Conservation (phyloP, 306 rosid genomes). For the Leucaena leucocephala region DNA sequence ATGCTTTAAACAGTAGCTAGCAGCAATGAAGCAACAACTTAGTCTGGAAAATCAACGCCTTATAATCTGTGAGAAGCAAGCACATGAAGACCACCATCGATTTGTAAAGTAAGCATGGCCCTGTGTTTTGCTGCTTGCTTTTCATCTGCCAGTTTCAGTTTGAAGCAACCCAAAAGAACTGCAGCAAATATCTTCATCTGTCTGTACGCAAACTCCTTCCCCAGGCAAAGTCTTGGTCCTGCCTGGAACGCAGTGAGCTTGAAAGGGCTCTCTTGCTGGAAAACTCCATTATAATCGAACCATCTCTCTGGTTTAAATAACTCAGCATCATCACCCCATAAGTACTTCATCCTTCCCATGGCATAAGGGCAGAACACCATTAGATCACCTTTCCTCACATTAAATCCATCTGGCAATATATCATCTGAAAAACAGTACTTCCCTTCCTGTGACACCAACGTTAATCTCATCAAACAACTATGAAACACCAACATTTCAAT, state of each 20-base stretch:
- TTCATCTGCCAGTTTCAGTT: constrained; percentile 47
- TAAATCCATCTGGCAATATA: constrained; percentile 49
- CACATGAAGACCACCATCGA: constrained; percentile 50
- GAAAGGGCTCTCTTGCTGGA: constrained; percentile 50
- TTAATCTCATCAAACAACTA: background rate
- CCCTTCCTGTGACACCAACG: constrained; percentile 33
- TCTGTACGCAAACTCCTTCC: constrained; percentile 62
- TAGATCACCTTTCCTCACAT: constrained; percentile 44
- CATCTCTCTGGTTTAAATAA: constrained; percentile 54
- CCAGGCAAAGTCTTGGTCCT: constrained; percentile 60
- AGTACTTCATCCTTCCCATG: constrained; percentile 58
- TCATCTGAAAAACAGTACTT: constrained; percentile 49
- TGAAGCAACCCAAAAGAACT: constrained; percentile 39
- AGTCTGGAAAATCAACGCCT: background rate
- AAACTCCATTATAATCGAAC: constrained; percentile 41
- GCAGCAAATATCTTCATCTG: constrained; percentile 58
- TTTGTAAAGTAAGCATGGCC: constrained; percentile 54
- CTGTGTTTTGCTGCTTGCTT: constrained; percentile 43
- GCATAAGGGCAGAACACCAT: constrained; percentile 49
- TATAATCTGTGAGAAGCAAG: constrained; percentile 33
- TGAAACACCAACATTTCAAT: background rate
- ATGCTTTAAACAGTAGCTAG: no score
- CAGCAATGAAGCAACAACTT: background rate
- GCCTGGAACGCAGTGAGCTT: constrained; percentile 67
- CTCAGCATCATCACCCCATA: constrained; percentile 60